Base-by-base conservation (phyloP, 2,329 filamentous ascomycete genomes). In the Colletotrichum costaricense region DNA sequence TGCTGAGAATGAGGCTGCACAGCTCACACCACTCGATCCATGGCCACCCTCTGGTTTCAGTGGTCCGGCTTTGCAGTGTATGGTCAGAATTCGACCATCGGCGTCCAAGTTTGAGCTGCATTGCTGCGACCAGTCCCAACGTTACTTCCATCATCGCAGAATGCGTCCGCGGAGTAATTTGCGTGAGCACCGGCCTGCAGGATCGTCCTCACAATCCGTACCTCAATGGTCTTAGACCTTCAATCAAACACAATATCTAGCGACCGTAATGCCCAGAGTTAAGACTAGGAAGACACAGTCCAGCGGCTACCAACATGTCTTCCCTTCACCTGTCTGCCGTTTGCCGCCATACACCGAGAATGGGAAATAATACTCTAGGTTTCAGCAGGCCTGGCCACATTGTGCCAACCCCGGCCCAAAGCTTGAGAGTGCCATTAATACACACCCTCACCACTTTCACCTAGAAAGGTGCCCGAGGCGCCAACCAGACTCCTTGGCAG, bases 1-100 rank as follows among this genome's bases (percentile, higher is more conserved):
- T 30, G 67, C 68, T 72, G 72, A 74, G 72, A 74, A 68, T 46
- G 72, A 74, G 68, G 72, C 72, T 74, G 72, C 72, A 74, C 63
- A 63, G 68, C 63, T 72, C 72, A 71, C 63, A 72, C 68, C 72
- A 68, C 24, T 42, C 62, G 63, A 55, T 19, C 24, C 16, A 14
- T 28, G 59, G 28, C 46, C 46, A 12, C 60, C 67, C 42, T 55
- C 26, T 56, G 52, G 71, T 71, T 71, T 73, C 38, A 72, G 72
- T 49, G 57, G 56, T 67, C 71, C 68, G 55, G 46, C 67, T 56
- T 62, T 67, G 57, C 56, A 56, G 42, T n/a, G 8, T 58, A 68
- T 57, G 38, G 33, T 57, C 67, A 49, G 42, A 46, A 66, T 38
- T 35, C 28, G 33, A 24, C 24, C 35, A 26, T 58, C 49, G 52